Evolutionary conservation across 495 filamentous ascomycete species (phyloP).

Genomic region (Saxophila tyrrhenica): DNA sequence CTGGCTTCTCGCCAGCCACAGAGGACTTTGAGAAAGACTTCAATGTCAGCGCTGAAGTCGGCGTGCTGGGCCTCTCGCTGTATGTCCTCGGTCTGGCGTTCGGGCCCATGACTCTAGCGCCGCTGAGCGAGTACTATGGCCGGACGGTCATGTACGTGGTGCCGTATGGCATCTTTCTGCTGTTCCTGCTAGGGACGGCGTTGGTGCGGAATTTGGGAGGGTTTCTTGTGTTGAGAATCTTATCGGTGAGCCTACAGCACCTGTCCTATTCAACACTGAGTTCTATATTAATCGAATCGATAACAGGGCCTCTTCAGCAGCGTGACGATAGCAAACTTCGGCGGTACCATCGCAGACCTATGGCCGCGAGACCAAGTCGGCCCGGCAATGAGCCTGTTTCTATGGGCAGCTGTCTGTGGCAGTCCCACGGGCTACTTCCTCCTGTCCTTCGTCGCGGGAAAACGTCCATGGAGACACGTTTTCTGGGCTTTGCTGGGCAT

Average conservation of each 20-base stretch:
- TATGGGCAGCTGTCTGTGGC: conserved; percentile 24
- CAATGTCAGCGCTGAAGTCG: conserved; percentile 33
- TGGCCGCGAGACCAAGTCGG: conserved; percentile 15
- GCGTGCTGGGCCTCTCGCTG: conserved; percentile 30
- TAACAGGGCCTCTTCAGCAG: conserved; percentile 47
- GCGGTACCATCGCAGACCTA: conserved; percentile 37
- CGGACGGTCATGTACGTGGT: conserved; percentile 42
- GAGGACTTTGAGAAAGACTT: conserved; percentile 33
- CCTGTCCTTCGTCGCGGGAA: conserved; percentile 26
- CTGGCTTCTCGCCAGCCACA: conserved; percentile 33
- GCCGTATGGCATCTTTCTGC: conserved; percentile 39
- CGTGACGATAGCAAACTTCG: conserved; percentile 50
- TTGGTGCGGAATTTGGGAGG: conserved; percentile 47
- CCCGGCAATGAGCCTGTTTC: conserved; percentile 16
- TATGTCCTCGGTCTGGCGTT: conserved; percentile 23
- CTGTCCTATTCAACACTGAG: conserved; percentile 52
- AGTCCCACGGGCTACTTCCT: conserved; percentile 38
- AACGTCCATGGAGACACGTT: neutral
- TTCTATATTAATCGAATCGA: too few relatives aligned
- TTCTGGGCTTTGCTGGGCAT: neutral
- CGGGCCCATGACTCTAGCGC: conserved; percentile 19
- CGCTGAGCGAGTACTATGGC: conserved; percentile 26
- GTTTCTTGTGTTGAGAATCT: conserved; percentile 50
- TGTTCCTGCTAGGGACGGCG: conserved; percentile 52
- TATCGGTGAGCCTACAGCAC: conserved; percentile 21